phyloP scores from a whole-genome alignment of 768 basidiomycete genomes.

The Termitomyces sp. region DNA sequence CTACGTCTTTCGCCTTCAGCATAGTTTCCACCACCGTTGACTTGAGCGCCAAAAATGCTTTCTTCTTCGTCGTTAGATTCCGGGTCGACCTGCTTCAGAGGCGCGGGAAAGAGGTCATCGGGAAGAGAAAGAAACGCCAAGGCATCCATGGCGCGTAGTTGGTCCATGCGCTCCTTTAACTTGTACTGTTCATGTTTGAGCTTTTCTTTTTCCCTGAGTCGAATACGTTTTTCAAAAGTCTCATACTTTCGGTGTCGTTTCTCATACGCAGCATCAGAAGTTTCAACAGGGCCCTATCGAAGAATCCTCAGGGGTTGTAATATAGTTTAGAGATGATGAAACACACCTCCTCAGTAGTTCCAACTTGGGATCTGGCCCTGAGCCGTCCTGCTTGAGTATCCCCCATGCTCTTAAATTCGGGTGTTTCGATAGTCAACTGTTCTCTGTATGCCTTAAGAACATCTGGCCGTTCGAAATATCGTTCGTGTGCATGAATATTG shows the following conservation, averaged over 20 bases:
- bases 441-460: constrained; percentile 69
- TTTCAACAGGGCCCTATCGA: constrained; percentile 55
- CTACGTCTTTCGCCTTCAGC: constrained; percentile 73
- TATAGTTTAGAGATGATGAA: constrained; percentile 3
- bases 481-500: constrained; percentile 60
- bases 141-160: constrained; percentile 71
- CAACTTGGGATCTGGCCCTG: constrained; percentile 42
- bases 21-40: constrained; percentile 35
- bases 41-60: constrained; percentile 29
- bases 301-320: not conserved
- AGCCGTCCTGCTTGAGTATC: constrained; percentile 60
- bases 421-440: constrained; percentile 75
- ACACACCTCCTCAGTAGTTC: constrained; percentile 70
- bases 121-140: constrained; percentile 65
- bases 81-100: constrained; percentile 20
- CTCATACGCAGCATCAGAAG: constrained; percentile 78
- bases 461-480: constrained; percentile 77
- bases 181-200: constrained; percentile 91
- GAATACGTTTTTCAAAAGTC: constrained; percentile 79
- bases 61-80: constrained; percentile 26
- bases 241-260: constrained; percentile 86
- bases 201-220: constrained; percentile 87
- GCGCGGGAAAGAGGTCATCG: constrained; percentile 52
- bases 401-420: constrained; percentile 52
- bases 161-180: constrained; percentile 84